Evolutionary conservation across 352 stramenopile species (phyloP).

Genomic region (Lagenidium sp.): DNA sequence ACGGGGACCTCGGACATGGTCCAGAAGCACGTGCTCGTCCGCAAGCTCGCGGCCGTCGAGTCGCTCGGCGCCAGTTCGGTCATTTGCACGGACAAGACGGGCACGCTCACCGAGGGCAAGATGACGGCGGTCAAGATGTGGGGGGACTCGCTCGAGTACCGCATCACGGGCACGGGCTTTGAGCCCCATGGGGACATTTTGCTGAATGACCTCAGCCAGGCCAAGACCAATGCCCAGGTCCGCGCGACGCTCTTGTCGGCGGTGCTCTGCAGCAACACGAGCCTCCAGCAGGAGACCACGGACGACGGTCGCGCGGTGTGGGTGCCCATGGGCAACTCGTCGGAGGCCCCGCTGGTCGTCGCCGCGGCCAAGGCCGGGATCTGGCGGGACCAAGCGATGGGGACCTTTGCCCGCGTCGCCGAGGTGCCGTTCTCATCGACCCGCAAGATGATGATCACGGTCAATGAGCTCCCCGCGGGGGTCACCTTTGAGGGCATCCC

Average conservation of each 20-base stretch:
- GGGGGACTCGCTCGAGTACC: conserved; percentile 39
- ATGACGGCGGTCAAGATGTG: conserved; percentile 78
- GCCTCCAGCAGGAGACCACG: conserved; percentile 36
- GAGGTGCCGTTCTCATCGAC: conserved; percentile 93
- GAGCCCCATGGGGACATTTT: conserved; percentile 47
- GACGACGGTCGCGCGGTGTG: conserved; percentile 27
- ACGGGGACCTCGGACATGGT: conserved; percentile 67
- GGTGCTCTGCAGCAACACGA: conserved; percentile 64
- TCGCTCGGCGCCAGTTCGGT: conserved; percentile 88
- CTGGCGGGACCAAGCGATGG: conserved; percentile 32
- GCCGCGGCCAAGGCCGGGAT: conserved; percentile 54
- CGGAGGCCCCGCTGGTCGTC: conserved; percentile 53
- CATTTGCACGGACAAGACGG: conserved; percentile 92
- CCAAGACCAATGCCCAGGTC: conserved; percentile 25
- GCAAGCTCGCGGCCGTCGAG: conserved; percentile 71
- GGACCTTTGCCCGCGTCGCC: conserved; percentile 49
- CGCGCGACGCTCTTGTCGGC: conserved; percentile 43
- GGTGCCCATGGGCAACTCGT: conserved; percentile 63
- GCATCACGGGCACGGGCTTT: conserved; percentile 44
- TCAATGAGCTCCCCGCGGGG: conserved; percentile 33
- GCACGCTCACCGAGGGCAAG: conserved; percentile 86
- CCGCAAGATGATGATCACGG: conserved; percentile 90
- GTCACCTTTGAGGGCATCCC: conserved; percentile 25
- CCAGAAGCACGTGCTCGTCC: conserved; percentile 77
- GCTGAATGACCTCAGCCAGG: conserved; percentile 27